phyloP scores from a whole-genome alignment of 1,284 basidiomycete genomes.

The Blastosporella zonata region DNA sequence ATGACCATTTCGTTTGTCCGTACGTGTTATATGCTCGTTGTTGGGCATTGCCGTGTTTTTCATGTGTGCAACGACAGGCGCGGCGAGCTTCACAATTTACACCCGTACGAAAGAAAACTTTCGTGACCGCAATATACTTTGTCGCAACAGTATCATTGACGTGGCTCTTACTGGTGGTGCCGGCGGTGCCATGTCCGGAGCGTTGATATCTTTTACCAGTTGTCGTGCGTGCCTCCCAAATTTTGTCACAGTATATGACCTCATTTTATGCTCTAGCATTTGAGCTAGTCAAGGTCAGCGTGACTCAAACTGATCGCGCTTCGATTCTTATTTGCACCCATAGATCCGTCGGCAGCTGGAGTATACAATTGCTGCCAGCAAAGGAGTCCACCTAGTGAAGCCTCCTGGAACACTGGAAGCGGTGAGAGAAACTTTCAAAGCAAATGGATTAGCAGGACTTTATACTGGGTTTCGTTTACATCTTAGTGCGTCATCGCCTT shows the following conservation, averaged over 20 bases:
- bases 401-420: constrained; percentile 73
- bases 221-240: constrained; percentile 59
- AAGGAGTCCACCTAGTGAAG: constrained; percentile 63
- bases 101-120: constrained; percentile 84
- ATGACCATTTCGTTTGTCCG: constrained; percentile 97
- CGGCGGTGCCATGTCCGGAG: constrained; percentile 79
- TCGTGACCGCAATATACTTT: constrained; percentile 57
- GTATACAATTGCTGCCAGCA: constrained; percentile 84
- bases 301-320: constrained; percentile 1
- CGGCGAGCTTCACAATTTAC: constrained; percentile 93
- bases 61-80: constrained; percentile 43
- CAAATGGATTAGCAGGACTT: constrained; percentile 68
- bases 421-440: constrained; percentile 66
- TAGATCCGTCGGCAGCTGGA: constrained; percentile 91
- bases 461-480: constrained; percentile 86
- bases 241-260: constrained; percentile 11
- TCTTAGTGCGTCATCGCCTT: constrained; percentile 49
- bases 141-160: constrained; percentile 59
- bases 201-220: constrained; percentile 80
- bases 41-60: not conserved
- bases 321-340: constrained; percentile 2
- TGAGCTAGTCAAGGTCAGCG: constrained; percentile 86
- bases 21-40: constrained; percentile 38
- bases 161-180: constrained; percentile 75
- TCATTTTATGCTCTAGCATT: constrained; percentile 57